Conservation (phyloP, 2,329 filamentous ascomycete genomes). For the Venturia asperata region DNA sequence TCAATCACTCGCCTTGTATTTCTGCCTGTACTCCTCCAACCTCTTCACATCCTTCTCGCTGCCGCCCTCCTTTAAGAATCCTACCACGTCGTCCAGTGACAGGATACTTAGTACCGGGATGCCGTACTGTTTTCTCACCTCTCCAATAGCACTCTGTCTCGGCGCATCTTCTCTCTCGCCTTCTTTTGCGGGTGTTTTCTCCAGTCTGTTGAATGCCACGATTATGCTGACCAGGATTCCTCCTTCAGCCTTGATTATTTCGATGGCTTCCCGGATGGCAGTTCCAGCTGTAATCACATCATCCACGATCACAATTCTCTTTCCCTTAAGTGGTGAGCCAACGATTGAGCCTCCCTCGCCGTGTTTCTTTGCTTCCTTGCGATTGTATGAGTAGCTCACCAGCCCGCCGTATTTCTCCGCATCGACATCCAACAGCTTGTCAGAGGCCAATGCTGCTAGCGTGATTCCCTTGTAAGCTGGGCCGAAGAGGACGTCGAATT, state of each 20-base stretch:
- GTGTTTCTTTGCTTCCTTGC: slow-evolving; percentile 94
- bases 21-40: slow-evolving; percentile 34
- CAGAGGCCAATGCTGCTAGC: slow-evolving; percentile 68
- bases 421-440: slow-evolving; percentile 67
- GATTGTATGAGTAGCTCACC: slow-evolving; percentile 82
- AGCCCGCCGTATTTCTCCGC: slow-evolving; percentile 53
- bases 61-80: slow-evolving; percentile 38
- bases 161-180: slow-evolving; percentile 57
- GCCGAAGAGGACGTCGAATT: slow-evolving; percentile 81
- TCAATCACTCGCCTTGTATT: slow-evolving; percentile 35
- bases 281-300: slow-evolving; percentile 96
- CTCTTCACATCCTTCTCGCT: slow-evolving; percentile 39
- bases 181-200: slow-evolving; percentile 59
- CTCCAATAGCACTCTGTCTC: slow-evolving; percentile 74
- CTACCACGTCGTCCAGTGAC: slow-evolving; percentile 70
- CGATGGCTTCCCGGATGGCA: slow-evolving; percentile 85
- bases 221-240: slow-evolving; percentile 81
- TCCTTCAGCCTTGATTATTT: slow-evolving; percentile 78
- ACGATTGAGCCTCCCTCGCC: slow-evolving; percentile 93
- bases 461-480: slow-evolving; percentile 98
- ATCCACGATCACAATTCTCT: slow-evolving; percentile 84
- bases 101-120: slow-evolving; percentile 80
- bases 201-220: slow-evolving; percentile 79
- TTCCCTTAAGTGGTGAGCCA: slow-evolving; percentile 75
- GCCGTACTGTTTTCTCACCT: slow-evolving; percentile 73